phyloP scores from a whole-genome alignment of 306 rosid genomes.

The Notholithocarpus densiflorus region DNA sequence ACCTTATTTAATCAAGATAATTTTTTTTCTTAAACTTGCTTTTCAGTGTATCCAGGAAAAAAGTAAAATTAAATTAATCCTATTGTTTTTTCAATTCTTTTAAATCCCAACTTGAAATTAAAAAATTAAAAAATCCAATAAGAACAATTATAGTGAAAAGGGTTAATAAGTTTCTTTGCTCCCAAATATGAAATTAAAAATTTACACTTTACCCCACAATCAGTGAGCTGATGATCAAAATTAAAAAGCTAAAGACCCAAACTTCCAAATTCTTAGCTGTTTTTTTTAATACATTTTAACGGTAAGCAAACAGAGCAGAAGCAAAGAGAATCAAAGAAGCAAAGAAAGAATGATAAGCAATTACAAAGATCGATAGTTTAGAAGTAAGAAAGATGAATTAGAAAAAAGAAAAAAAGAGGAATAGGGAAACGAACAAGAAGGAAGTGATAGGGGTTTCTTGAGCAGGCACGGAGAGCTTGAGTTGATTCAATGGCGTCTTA shows the following conservation, averaged over 20 bases:
- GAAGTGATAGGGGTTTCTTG: constrained; percentile 75
- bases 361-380: background rate
- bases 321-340: background rate
- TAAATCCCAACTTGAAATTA: background rate
- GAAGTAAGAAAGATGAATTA: background rate
- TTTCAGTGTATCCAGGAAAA: background rate
- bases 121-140: background rate
- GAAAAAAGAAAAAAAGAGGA: background rate
- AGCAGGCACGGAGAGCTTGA: constrained; percentile 83
- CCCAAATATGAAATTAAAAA: background rate
- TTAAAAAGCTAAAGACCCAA: background rate
- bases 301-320: constrained; percentile 4
- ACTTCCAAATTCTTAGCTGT: background rate
- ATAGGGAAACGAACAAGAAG: constrained; percentile 52
- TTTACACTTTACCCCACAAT: background rate
- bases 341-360: background rate
- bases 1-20: background rate
- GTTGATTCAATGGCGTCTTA: constrained; percentile 82
- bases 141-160: background rate
- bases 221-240: background rate
- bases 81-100: background rate
- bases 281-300: background rate
- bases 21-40: background rate
- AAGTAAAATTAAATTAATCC: background rate
- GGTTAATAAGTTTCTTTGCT: background rate